phyloP scores from a whole-genome alignment of 306 rosid species.

The Gynostemma pentaphyllum region DNA sequence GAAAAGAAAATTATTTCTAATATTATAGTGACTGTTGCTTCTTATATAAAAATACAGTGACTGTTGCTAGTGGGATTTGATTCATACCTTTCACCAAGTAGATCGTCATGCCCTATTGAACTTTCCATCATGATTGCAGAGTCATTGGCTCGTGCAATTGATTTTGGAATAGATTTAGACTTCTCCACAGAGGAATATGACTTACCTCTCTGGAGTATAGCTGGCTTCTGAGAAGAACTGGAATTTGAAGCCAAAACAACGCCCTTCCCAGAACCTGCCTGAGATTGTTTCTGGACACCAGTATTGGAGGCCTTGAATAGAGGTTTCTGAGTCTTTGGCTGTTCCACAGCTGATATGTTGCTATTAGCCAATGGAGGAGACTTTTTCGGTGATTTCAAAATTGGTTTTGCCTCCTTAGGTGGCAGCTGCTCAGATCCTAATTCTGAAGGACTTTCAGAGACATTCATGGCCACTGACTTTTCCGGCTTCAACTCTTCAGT shows the following conservation, averaged over 20 bases:
- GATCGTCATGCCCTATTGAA: conserved; percentile 35
- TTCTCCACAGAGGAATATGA: conserved; percentile 42
- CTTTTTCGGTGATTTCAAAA: conserved; percentile 45
- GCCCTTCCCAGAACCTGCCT: conserved; percentile 31
- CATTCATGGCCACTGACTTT: conserved; percentile 20
- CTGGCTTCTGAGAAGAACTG: conserved; percentile 47
- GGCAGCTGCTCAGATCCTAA: conserved; percentile 32
- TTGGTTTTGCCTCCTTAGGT: conserved; percentile 36
- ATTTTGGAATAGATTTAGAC: conserved; percentile 38
- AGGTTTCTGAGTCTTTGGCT: conserved; percentile 41
- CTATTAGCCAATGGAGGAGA: conserved; percentile 40
- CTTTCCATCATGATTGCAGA: conserved; percentile 25
- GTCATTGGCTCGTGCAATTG: conserved; percentile 33
- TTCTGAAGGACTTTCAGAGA: conserved; percentile 35
- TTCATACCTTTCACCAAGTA: conserved; percentile 54
- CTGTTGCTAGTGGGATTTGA: no score
- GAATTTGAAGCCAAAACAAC: conserved; percentile 16
- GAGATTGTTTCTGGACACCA: conserved; percentile 40
- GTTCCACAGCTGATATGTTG: conserved; percentile 36
- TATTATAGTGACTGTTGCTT: no score
- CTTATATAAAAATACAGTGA: no score
- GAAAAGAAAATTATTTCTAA: no score
- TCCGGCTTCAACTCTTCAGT: conserved; percentile 29
- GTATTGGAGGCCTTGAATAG: conserved; percentile 27
- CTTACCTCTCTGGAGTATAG: conserved; percentile 36